A percentile compares a stretch with the other conserved stretches of the same genome.
Evolutionary conservation across 352 stramenopile genomes (phyloP).

Genomic region (Phytopythium vexans): DNA sequence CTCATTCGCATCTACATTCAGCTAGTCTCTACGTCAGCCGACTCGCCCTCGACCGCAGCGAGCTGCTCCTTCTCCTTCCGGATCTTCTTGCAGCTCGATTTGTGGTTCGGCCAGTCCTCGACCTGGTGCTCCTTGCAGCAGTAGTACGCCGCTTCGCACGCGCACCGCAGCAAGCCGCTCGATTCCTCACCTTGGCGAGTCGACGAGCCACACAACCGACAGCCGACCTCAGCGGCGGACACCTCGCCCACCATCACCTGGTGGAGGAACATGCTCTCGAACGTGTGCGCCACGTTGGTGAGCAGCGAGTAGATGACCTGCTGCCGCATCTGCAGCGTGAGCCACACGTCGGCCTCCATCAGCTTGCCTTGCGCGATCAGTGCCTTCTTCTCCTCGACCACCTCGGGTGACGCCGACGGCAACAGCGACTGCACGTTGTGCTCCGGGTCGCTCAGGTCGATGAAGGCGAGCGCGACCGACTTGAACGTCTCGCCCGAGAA

Average conservation of each 20-base stretch:
- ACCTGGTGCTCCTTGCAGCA: constrained; percentile 83
- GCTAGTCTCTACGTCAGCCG: background rate
- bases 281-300: constrained; percentile 80
- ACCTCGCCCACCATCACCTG: constrained; percentile 70
- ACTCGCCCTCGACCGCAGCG: constrained; percentile 2
- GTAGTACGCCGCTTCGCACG: constrained; percentile 78
- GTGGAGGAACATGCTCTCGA: constrained; percentile 79
- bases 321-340: constrained; percentile 84
- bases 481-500: constrained; percentile 84
- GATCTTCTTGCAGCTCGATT: constrained; percentile 71
- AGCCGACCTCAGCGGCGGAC: constrained; percentile 56
- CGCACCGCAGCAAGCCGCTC: constrained; percentile 51
- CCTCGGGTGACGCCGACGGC: constrained; percentile 48
- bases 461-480: constrained; percentile 72
- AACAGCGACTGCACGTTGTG: constrained; percentile 78
- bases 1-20: constrained; percentile 1
- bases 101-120: constrained; percentile 82
- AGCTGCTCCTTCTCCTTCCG: constrained; percentile 34
- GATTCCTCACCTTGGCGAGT: constrained; percentile 18
- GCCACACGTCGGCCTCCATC: constrained; percentile 82
- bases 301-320: constrained; percentile 77
- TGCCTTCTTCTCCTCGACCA: constrained; percentile 59
- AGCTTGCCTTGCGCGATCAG: constrained; percentile 71
- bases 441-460: constrained; percentile 67
- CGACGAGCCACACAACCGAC: constrained; percentile 58